Conservation (phyloP, 1,284 basidiomycete species). For the Coniophora puteana region DNA sequence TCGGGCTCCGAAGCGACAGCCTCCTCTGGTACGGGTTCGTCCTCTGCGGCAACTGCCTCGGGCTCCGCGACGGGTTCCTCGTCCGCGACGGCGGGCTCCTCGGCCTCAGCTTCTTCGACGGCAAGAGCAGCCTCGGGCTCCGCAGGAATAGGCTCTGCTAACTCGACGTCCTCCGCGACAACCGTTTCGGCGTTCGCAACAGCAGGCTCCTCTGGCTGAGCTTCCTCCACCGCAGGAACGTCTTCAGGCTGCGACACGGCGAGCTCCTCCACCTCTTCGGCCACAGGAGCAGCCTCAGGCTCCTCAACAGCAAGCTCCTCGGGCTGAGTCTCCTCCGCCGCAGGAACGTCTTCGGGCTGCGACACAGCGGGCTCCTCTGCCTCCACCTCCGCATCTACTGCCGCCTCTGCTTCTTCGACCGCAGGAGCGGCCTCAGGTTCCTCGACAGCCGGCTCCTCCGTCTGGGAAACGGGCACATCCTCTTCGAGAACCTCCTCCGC, state of each 20-base stretch:
- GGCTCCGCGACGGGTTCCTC: neutral
- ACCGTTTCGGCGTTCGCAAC: neutral
- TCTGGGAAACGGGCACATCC: too few relatives aligned
- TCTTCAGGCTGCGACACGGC: neutral
- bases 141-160: neutral
- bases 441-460: constrained; percentile 1
- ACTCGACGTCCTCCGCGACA: neutral
- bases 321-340: too few relatives aligned
- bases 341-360: constrained; percentile 3
- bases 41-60: neutral
- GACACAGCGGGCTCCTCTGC: constrained; percentile 1
- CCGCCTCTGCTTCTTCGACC: constrained; percentile 2
- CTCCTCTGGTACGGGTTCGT: neutral
- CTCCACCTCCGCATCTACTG: too few relatives aligned
- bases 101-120: too few relatives aligned
- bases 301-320: constrained; percentile 2
- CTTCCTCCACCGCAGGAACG: constrained; percentile 8
- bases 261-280: constrained; percentile 3
- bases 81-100: constrained; percentile 1
- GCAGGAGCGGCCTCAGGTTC: neutral
- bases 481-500: too few relatives aligned
- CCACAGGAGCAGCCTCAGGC: neutral
- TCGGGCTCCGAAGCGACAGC: neutral
- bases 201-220: constrained; percentile 1
- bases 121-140: constrained; percentile 4